Percentiles rank a stretch among this genome's conserved stretches.
These are phyloP conservation scores for Glomus cerebriforme DNA, from an alignment of 192 early-diverging fungal species.

Conservation along the genomic window DNA sequence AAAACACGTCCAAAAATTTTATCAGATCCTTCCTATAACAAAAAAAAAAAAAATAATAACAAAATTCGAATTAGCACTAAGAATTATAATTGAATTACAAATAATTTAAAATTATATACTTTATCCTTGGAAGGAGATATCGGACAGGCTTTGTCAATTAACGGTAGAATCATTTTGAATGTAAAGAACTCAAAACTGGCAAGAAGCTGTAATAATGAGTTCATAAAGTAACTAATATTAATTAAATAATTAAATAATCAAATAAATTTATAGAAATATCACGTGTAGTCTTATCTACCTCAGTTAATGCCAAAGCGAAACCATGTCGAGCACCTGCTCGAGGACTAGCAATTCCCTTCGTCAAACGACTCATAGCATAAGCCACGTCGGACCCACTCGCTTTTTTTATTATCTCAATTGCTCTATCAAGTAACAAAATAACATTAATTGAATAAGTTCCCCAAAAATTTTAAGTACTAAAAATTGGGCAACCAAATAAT, in stretches of 20 bases:
- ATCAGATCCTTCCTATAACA: slow-evolving; percentile 80
- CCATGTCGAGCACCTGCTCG: slow-evolving; percentile 92
- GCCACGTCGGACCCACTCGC: slow-evolving; percentile 77
- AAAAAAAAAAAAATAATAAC: neutral
- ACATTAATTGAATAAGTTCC: neutral
- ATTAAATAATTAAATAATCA: no score
- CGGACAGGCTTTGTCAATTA: slow-evolving; percentile 22
- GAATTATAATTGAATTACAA: neutral
- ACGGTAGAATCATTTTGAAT: neutral
- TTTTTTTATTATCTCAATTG: slow-evolving; percentile 57
- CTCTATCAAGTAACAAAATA: neutral
- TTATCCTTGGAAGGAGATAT: slow-evolving; percentile 28
- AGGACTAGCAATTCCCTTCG: slow-evolving; percentile 84
- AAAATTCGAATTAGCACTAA: neutral
- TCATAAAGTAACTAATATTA: neutral
- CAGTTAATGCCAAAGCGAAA: slow-evolving; percentile 91
- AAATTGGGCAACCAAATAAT: neutral
- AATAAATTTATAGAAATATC: neutral
- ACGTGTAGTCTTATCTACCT: slow-evolving; percentile 44
- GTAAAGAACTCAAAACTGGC: slow-evolving; percentile 41
- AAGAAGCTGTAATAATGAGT: slow-evolving; percentile 35
- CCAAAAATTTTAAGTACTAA: neutral
- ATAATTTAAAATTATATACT: neutral
- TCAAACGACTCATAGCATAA: slow-evolving; percentile 85
- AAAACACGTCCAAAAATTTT: slow-evolving; percentile 91